Evolutionary conservation across 2,329 filamentous ascomycete genomes (phyloP), one percentile per base, ranked within the genome.

Genomic region (Beauveria asiatica): DNA sequence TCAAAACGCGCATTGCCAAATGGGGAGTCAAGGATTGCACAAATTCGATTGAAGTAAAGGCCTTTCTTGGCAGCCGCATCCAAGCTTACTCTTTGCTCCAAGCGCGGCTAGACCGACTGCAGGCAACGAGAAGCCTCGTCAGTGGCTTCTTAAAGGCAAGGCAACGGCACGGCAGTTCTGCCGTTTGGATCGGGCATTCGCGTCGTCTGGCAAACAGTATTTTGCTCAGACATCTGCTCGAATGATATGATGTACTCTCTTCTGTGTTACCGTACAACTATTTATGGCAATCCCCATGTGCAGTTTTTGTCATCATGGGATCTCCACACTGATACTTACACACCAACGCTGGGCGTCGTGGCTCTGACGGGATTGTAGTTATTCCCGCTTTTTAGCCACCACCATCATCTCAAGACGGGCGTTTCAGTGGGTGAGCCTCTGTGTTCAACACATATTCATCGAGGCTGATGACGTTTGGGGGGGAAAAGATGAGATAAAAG

Each of bases 381-480:
- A 3, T 17, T 9, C 10, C 39, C 25, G n/a, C 17, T 39, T 44
- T 33, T 19, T 30, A 27, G 5, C 1, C 16, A 2, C 1, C 16
- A 2, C 4, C 21, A 4, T 16, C n/a, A 2, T 41, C 46, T 59
- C 48, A 59, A 37, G 49, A 53, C 3, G 68, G 64, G 25, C 77
- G 71, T 56, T 70, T 69, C 53, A 82, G 67, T 46, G 81, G 80
- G 65, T 83, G 81, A 21, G 79, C 80, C 70, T 83, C 80, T 2
- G 81, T 83, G 65, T 83, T 83, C 53, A 86, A 70, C 59, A 86
- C 83, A 79, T 81, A 86, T 61, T 83, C 75, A 70, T 88, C 84
- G 65, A 88, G 70, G 66, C 79, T 84, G 17, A 85, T 73, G 27
- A 84, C 69, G 60, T 80, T 75, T 62, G 82, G 83, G 45, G 85